Evolutionary conservation across 192 early-diverging fungal genomes (phyloP).

Genomic region (Coemansia guatemalensis): DNA sequence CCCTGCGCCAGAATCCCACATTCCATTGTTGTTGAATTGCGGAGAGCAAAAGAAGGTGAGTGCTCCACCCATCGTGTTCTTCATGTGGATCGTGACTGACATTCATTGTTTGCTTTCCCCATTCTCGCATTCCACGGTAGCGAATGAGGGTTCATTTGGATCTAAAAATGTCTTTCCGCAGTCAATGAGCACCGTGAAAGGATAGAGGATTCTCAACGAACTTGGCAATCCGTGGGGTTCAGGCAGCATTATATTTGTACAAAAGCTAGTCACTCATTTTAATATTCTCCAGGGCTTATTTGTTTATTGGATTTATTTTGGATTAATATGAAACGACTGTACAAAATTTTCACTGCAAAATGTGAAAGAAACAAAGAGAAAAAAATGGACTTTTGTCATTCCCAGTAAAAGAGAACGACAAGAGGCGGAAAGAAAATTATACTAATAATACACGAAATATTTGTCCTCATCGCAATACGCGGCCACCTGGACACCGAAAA

Average conservation of each 20-base stretch:
- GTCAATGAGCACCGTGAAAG: neutral
- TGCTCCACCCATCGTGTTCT: neutral
- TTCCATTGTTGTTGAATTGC: neutral
- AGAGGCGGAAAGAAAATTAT: neutral
- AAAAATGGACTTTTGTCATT: neutral
- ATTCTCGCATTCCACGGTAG: neutral
- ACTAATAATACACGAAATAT: conserved; percentile 6
- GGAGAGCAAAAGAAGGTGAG: neutral
- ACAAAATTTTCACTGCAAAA: neutral
- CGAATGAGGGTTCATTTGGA: neutral
- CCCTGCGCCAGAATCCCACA: neutral
- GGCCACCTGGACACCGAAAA: neutral
- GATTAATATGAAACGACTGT: neutral
- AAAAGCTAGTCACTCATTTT: neutral
- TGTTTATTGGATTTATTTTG: neutral
- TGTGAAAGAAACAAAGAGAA: too few relatives aligned
- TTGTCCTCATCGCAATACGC: neutral
- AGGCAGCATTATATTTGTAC: too few relatives aligned
- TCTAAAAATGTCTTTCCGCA: neutral
- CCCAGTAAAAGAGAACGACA: neutral
- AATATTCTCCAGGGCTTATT: neutral
- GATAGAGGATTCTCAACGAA: neutral
- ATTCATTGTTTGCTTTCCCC: neutral
- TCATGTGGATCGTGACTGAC: neutral
- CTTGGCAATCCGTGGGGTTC: too few relatives aligned